phyloP scores from a whole-genome alignment of 345 rosid genomes.

The Acer yangbiense region DNA sequence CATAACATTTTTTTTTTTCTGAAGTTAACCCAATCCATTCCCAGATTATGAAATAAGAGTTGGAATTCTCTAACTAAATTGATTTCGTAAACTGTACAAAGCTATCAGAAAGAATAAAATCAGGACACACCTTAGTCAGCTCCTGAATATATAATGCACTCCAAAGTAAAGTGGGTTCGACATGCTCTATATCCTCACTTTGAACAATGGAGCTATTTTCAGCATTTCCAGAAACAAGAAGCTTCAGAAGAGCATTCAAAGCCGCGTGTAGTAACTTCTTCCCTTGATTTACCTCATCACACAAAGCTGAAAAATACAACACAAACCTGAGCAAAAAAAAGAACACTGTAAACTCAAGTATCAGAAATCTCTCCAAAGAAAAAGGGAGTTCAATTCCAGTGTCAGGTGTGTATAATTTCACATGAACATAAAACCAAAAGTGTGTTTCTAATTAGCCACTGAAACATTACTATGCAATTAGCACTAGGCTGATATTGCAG shows the following conservation, averaged over 20 bases:
- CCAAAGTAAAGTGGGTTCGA: conserved; percentile 65
- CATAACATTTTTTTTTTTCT: background rate
- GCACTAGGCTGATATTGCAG: background rate
- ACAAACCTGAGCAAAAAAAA: conserved; percentile 66
- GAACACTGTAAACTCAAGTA: background rate
- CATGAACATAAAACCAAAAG: background rate
- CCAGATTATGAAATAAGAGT: background rate
- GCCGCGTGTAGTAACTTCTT: conserved; percentile 59
- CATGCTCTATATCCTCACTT: conserved; percentile 43
- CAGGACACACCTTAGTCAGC: conserved; percentile 40
- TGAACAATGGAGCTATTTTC: conserved; percentile 36
- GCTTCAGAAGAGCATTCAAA: conserved; percentile 43
- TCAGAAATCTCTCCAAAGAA: no score
- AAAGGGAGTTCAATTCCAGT: no score
- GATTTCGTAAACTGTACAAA: background rate
- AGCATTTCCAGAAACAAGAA: conserved; percentile 32
- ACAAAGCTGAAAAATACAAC: conserved; percentile 72
- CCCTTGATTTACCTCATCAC: conserved; percentile 63
- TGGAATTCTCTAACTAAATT: conserved; percentile 1
- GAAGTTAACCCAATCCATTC: background rate
- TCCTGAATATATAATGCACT: conserved; percentile 73
- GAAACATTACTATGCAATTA: background rate
- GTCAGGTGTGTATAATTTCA: background rate
- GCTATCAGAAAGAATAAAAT: background rate
- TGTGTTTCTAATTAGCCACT: background rate